phyloP scores from a whole-genome alignment of 306 rosid genomes.

The Medicago arabica region DNA sequence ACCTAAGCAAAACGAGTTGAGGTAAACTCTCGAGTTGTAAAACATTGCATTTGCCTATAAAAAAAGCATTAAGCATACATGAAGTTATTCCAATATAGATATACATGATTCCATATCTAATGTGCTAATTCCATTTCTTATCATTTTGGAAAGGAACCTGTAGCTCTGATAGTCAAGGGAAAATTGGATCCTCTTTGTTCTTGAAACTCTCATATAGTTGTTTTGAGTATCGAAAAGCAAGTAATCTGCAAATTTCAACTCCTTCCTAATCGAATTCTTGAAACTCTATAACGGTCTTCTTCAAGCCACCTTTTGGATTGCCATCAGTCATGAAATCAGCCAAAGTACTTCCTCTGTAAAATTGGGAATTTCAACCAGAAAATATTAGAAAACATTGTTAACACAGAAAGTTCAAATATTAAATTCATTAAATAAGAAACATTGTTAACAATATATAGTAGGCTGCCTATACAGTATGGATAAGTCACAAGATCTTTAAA shows the following conservation, averaged over 20 bases:
- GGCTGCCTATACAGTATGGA: too few relatives aligned
- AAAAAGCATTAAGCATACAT: neutral
- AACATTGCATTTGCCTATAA: too few relatives aligned
- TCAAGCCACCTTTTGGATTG: constrained; percentile 49
- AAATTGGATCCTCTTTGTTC: constrained; percentile 62
- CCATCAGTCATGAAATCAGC: constrained; percentile 64
- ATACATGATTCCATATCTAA: neutral
- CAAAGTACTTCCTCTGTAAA: constrained; percentile 59
- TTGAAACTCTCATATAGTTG: constrained; percentile 66
- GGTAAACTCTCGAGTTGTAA: too few relatives aligned
- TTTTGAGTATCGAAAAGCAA: constrained; percentile 67
- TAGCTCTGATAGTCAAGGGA: constrained; percentile 61
- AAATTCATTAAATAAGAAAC: neutral
- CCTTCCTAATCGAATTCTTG: constrained; percentile 43
- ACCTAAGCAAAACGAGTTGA: too few relatives aligned
- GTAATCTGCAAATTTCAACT: constrained; percentile 54
- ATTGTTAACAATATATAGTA: neutral
- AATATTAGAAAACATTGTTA: too few relatives aligned
- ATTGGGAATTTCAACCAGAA: neutral
- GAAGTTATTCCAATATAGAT: neutral
- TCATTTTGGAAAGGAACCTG: too few relatives aligned
- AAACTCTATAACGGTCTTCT: constrained; percentile 60
- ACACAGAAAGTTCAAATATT: neutral
- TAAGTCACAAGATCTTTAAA: neutral
- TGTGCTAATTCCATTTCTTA: neutral